Percentiles rank a stretch among this genome's conserved stretches.
phyloP scores from a whole-genome alignment of 2,329 filamentous ascomycete genomes.

The Xylaria multiplex region DNA sequence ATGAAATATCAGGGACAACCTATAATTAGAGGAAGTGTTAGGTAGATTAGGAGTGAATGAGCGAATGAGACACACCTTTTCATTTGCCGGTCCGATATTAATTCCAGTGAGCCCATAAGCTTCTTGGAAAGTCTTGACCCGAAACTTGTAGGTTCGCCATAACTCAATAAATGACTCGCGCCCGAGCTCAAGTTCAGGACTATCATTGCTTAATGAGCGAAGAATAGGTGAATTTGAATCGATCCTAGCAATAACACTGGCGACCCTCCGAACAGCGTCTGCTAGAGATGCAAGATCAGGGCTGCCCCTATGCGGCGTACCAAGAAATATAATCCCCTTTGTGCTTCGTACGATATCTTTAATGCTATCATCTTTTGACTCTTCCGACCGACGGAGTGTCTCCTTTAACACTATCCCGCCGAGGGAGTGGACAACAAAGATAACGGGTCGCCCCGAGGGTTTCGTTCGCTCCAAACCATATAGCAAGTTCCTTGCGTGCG shows the following conservation, averaged over 20 bases:
- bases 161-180: not conserved
- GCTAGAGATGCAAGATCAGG: conserved; percentile 4
- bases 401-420: conserved; percentile 17
- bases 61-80: not conserved
- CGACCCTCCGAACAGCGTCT: conserved; percentile 9
- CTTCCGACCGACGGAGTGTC: conserved; percentile 15
- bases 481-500: not conserved
- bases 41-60: too few species aligned
- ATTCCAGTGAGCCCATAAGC: not conserved
- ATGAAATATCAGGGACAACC: not conserved
- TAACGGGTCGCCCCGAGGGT: not conserved
- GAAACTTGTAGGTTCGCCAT: not conserved
- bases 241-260: not conserved
- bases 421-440: conserved; percentile 19
- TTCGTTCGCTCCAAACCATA: conserved; percentile 3
- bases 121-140: conserved; percentile 3
- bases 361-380: not conserved
- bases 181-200: not conserved
- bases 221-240: not conserved
- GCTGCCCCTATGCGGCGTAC: not conserved
- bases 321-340: conserved; percentile 4
- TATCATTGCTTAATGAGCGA: not conserved
- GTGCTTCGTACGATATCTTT: conserved; percentile 20
- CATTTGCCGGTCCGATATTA: not conserved
- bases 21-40: not conserved